Evolutionary conservation across 2,329 filamentous ascomycete genomes (phyloP).

Genomic region (Plectosphaerella cucumerina): DNA sequence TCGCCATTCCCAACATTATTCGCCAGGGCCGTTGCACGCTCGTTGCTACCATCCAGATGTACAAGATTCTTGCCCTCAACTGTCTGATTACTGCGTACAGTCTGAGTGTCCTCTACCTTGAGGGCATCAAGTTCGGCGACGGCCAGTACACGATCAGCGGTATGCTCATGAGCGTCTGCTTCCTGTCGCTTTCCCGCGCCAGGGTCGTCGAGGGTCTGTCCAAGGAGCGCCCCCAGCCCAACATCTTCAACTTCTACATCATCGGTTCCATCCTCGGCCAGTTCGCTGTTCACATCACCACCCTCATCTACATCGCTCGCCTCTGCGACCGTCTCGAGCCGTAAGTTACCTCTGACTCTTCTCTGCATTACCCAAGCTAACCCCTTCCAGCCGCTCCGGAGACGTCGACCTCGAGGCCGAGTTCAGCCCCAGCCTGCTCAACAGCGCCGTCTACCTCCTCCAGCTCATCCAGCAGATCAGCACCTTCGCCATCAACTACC

Average conservation of each 20-base stretch:
- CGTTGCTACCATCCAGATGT: constrained; percentile 99
- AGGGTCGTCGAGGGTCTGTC: constrained; percentile 93
- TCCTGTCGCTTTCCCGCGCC: constrained; percentile 95
- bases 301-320: constrained; percentile 88
- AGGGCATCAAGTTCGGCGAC: constrained; percentile 98
- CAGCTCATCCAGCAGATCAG: constrained; percentile 99
- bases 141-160: constrained; percentile 97
- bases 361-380: constrained; percentile 17
- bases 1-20: constrained; percentile 97
- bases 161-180: constrained; percentile 99
- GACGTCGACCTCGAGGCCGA: constrained; percentile 90
- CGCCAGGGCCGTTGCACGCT: constrained; percentile 96
- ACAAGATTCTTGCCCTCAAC: constrained; percentile 98
- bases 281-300: constrained; percentile 92
- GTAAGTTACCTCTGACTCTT: constrained; percentile 47
- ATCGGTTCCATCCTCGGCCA: constrained; percentile 96
- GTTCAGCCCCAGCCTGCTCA: constrained; percentile 88
- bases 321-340: constrained; percentile 84
- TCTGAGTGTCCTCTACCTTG: constrained; percentile 90
- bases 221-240: constrained; percentile 94
- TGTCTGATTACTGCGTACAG: constrained; percentile 98
- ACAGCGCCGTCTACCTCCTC: constrained; percentile 93
- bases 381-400: constrained; percentile 37
- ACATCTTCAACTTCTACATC: constrained; percentile 99
- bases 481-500: constrained; percentile 99